Base-by-base conservation (phyloP, 1,139 yeast genomes). In the Saccharomycopsis phalli region DNA sequence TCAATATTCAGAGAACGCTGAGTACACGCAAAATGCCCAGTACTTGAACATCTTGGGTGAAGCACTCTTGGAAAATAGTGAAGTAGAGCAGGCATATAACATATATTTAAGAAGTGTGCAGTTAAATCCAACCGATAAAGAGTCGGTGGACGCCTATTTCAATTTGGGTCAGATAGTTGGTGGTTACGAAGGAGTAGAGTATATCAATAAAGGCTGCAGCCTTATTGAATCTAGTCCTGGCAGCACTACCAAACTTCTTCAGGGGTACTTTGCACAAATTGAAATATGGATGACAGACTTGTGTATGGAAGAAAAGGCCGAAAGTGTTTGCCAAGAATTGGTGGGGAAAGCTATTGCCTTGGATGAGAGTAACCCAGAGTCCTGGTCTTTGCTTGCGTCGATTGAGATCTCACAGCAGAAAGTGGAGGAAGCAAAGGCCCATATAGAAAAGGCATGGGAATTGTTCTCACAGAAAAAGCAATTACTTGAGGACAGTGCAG, bases 201-300 rank as follows among this genome's bases (percentile, higher is more conserved):
- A 72, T 53, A 69, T 82, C 47, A 73, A 76, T 49, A 67, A 66
- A 42, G 97, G 94, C 4, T 63, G 84, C 37, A 61, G 61, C 30
- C 68, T 65, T 41, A 61, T 81, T 42, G 63, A 69, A 42, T 54
- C 58, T 34, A 69, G 71, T 42, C 61, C 74, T 2, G 38, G 43
- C 8, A 31, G 34, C 4, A 54, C 55, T 4, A 58, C 57, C 28
- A 68, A 72, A 51, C 58, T 81, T 23, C 76, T 81, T 50, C 82
- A 77, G 54, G 95, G 93, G 0, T 66, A 86, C 23, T 78, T 88
- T 50, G 81, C 95, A 8, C 71, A 81, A 63, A 81, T 91, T 53
- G 99, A 91, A 60, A 84, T 93, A 47, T 91, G 97, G 96, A 91
- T 91, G 98, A 93, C 99, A 1, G 99, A 91, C 63, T 67, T 91